A percentile compares a stretch with the other conserved stretches of the same genome.
Evolutionary conservation across 2,329 filamentous ascomycete genomes (phyloP).

Genomic region (Pestalotiopsis sp.): DNA sequence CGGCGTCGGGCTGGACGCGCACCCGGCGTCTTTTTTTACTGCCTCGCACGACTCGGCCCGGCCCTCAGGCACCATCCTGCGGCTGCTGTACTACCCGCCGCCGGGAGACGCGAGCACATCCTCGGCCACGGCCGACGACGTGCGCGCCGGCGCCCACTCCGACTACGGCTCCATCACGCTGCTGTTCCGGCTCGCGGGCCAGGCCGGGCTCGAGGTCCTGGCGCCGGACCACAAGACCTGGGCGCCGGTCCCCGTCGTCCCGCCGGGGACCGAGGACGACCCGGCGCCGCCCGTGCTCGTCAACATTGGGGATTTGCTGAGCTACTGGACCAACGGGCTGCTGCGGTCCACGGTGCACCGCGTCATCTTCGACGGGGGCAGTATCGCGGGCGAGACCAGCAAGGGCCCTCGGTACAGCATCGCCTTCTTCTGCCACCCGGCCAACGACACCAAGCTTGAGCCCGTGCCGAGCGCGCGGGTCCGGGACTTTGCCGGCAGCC

Average conservation of each 20-base stretch:
- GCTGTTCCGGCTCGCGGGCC: conserved; percentile 85
- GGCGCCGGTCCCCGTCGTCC: conserved; percentile 70
- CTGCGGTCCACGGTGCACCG: conserved; percentile 87
- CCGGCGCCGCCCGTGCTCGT: conserved; percentile 76
- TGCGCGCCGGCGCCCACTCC: conserved; percentile 89
- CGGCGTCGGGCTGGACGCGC: conserved; percentile 72
- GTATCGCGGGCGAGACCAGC: conserved; percentile 47
- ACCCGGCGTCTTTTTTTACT: conserved; percentile 57
- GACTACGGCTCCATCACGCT: conserved; percentile 77
- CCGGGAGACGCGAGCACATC: conserved; percentile 41
- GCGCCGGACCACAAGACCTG: conserved; percentile 53
- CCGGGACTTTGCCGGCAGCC: conserved; percentile 33
- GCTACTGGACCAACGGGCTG: conserved; percentile 89
- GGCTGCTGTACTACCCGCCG: conserved; percentile 74
- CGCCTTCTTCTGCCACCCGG: conserved; percentile 70
- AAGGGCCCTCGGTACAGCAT: conserved; percentile 64
- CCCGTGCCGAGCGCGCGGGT: conserved; percentile 65
- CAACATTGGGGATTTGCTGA: conserved; percentile 71
- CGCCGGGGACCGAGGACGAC: conserved; percentile 60
- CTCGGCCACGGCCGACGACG: conserved; percentile 60
- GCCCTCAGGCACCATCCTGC: conserved; percentile 62
- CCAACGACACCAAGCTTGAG: conserved; percentile 52
- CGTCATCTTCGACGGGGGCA: conserved; percentile 67
- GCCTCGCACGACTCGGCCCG: conserved; percentile 50
- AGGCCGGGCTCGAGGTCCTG: conserved; percentile 84